Evolutionary conservation across 2,329 filamentous ascomycete genomes (phyloP), one percentile per base, ranked within the genome.

Genomic region (Colletotrichum agaves): DNA sequence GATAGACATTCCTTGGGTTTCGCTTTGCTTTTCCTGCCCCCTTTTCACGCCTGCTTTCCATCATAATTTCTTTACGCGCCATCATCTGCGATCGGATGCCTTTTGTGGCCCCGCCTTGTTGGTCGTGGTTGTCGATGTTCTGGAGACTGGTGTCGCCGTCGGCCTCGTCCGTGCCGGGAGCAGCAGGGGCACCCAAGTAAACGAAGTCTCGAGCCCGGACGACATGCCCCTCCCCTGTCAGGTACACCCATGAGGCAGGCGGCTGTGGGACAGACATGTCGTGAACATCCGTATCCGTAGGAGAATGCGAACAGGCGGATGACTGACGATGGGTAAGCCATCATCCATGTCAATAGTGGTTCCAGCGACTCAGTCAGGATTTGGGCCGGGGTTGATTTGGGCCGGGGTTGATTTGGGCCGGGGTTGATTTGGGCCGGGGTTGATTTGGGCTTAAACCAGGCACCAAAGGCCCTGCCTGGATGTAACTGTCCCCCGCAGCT

Each of bases 301-400:
- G 47, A 17, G 17, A 44, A 61, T 53, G 57, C 13, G 31, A 46
- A 64, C 6, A 41, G 12, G 19, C 23, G 43, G 13, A 41, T 41
- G 44, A 21, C 33, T 37, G 31, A 12, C 47, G 60, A n/a, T 37
- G 19, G 31, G 27, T 53, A 13, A 27, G 21, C 46, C 19, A 12
- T 39, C 17, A 21, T n/a, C 62, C 57, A 61, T 65, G 39, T 37
- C 47, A 33, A 21, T 27, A 17, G 31, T 55, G 39, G 33, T 55
- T 47, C 62, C 57, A 33, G 47, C 33, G 39, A 33, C n/a, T 44
- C 41, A 57, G 62, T 47, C 49, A 33, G 57, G 12, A 55, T 39
- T 27, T 47, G 21, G n/a, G 23, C 47, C 49, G 12, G 21, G 57
- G 56, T 37, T 41, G 19, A 6, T n/a, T n/a, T n/a, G n/a, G n/a